Conservation (phyloP, 495 filamentous ascomycete species). For the Penicillium ucsense region DNA sequence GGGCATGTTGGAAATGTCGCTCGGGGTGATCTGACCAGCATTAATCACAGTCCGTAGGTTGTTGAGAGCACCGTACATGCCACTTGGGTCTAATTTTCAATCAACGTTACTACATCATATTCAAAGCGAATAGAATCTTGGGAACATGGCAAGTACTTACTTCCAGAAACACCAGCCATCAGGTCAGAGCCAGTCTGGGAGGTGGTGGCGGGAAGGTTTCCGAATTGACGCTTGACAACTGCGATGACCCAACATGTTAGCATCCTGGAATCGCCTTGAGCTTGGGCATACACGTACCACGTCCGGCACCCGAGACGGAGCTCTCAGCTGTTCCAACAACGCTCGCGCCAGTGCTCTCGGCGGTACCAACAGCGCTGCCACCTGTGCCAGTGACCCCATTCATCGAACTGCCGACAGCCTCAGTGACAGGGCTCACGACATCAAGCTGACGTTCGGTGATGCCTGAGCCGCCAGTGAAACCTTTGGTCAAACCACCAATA, state of each 20-base stretch:
- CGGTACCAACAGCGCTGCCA: constrained; percentile 4
- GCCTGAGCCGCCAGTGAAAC: no score
- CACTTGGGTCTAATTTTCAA: constrained; percentile 7
- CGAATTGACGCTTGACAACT: constrained; percentile 10
- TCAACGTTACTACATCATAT: no score
- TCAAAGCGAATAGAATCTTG: no score
- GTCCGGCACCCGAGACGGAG: constrained; percentile 2
- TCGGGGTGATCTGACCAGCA: constrained; percentile 6
- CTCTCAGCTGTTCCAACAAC: constrained; percentile 7
- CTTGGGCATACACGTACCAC: background rate
- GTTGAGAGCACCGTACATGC: constrained; percentile 11
- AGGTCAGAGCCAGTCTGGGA: constrained; percentile 3
- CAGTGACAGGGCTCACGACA: background rate
- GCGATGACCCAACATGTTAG: background rate
- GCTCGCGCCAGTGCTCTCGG: constrained; percentile 1
- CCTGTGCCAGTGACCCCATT: constrained; percentile 1
- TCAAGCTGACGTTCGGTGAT: background rate
- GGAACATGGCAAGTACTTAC: constrained; percentile 4
- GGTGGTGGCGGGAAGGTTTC: constrained; percentile 4
- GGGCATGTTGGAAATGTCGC: constrained; percentile 8
- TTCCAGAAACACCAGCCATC: constrained; percentile 9
- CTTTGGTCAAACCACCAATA: no score
- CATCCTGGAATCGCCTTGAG: no score
- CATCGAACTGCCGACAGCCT: background rate
- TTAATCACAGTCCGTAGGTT: constrained; percentile 8